Base-by-base conservation (phyloP, 352 stramenopile genomes). In the Pythium sp. region DNA sequence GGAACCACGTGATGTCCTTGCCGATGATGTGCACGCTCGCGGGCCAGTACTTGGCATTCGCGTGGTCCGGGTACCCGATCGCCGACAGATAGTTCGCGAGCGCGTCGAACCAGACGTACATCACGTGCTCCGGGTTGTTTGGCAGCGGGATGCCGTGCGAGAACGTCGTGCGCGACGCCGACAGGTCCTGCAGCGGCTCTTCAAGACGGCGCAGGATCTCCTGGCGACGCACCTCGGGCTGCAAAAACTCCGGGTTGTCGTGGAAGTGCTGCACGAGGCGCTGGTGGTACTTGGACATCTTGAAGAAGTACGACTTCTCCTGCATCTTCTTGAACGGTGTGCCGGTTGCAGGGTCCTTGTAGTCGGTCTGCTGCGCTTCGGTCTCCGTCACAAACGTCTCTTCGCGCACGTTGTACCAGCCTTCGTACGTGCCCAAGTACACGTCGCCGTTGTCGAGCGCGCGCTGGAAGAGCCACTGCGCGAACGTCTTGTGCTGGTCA, bases 41-140 rank as follows among this genome's bases (percentile, higher is more conserved):
- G 12, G 86, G 85, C 87, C 87, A 95, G 77, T 89, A 94, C 74
- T 86, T 89, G 55, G 84, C 76, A 38, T 87, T 73, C 11, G 86
- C 78, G 18, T 78, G 81, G 63, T 98, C 77, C 9, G 94, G 94
- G 78, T 98, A 99, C 69, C 94, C 96, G 55, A 99, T 85, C 24
- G 90, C 97, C 38, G 95, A 99, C 61, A 99, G 82, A 72, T 99
- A 99, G 84, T 99, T 99, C 8, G 95, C 85, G 15, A 99, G 79
- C 5, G 98, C 98, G 78, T 99, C 98, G 59, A 99, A 98, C 98
- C 98, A 99, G 57, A 99, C 98, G 79, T 99, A 99, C 82, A 99
- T 97, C 63, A 99, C 94, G 79, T 99, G 97, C 72, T 87, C 74
- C n/a, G 90, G 83, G 71, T 96, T 96, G 75, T 98, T 97, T 0